Percentiles rank a stretch among this genome's conserved stretches.
phyloP scores from a whole-genome alignment of 371 early-diverging fungal species.

The Circinella umbellata region DNA sequence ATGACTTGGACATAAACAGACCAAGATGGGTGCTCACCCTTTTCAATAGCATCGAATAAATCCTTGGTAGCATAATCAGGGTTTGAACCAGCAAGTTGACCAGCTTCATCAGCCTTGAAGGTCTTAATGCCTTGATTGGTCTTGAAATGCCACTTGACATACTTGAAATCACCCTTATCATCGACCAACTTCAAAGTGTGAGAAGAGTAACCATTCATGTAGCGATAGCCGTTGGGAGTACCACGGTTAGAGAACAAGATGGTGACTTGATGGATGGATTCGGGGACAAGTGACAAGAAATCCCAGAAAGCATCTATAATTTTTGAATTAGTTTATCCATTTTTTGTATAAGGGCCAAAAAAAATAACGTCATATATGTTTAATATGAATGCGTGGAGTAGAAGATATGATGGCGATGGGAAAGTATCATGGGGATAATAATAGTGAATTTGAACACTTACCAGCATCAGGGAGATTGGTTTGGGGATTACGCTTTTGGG shows the following conservation, averaged over 20 bases:
- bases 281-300: slow-evolving; percentile 78
- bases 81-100: slow-evolving; percentile 60
- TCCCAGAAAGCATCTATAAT: slow-evolving; percentile 63
- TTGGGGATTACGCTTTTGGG: slow-evolving; percentile 80
- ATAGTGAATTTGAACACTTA: not conserved
- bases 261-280: slow-evolving; percentile 80
- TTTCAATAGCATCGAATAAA: slow-evolving; percentile 74
- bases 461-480: slow-evolving; percentile 50
- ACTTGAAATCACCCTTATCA: slow-evolving; percentile 66
- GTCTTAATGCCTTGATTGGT: slow-evolving; percentile 83
- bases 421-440: no score
- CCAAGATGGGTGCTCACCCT: slow-evolving; percentile 79
- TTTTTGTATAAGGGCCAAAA: slow-evolving; percentile 9
- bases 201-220: slow-evolving; percentile 80
- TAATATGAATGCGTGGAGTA: no score
- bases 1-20: slow-evolving; percentile 78
- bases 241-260: slow-evolving; percentile 84
- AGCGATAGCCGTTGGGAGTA: slow-evolving; percentile 80
- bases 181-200: slow-evolving; percentile 83
- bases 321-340: no score
- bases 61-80: slow-evolving; percentile 83
- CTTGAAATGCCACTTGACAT: slow-evolving; percentile 90
- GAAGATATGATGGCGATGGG: no score
- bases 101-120: slow-evolving; percentile 69
- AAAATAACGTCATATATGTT: no score